Evolutionary conservation across 176 grass and related monocot species (phyloP).

Genomic region (Hordeum marinum): DNA sequence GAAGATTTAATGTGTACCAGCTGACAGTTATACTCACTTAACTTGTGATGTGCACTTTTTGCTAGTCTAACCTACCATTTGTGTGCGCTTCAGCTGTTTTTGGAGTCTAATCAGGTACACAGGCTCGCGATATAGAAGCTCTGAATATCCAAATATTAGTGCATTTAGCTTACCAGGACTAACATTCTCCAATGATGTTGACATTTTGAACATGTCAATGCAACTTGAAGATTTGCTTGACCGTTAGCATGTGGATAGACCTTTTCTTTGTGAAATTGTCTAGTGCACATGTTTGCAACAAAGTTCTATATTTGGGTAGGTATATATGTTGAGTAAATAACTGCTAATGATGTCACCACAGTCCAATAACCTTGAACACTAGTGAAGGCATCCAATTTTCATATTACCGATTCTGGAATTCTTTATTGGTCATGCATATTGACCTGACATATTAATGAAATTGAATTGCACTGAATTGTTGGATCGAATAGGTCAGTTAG

Average conservation of each 20-base stretch:
- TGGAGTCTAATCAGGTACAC: neutral
- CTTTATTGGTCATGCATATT: neutral
- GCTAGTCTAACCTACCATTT: conserved; percentile 4
- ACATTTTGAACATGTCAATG: neutral
- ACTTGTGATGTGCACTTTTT: neutral
- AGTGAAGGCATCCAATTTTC: neutral
- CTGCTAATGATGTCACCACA: neutral
- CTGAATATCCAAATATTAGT: neutral
- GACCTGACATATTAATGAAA: neutral
- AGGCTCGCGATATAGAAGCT: neutral
- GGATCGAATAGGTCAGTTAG: neutral
- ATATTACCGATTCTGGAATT: neutral
- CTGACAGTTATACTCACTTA: neutral
- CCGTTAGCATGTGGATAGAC: neutral
- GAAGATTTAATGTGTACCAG: neutral
- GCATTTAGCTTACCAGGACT: neutral
- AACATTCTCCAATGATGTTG: neutral
- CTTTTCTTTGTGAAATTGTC: conserved; percentile 17
- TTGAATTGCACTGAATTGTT: neutral
- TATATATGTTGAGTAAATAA: neutral
- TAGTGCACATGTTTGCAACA: neutral
- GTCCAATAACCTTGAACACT: neutral
- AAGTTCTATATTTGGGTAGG: neutral
- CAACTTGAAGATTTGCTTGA: neutral
- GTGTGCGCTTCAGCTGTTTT: neutral